phyloP scores from a whole-genome alignment of 2,329 filamentous ascomycete genomes.

The Cladophialophora immunda region DNA sequence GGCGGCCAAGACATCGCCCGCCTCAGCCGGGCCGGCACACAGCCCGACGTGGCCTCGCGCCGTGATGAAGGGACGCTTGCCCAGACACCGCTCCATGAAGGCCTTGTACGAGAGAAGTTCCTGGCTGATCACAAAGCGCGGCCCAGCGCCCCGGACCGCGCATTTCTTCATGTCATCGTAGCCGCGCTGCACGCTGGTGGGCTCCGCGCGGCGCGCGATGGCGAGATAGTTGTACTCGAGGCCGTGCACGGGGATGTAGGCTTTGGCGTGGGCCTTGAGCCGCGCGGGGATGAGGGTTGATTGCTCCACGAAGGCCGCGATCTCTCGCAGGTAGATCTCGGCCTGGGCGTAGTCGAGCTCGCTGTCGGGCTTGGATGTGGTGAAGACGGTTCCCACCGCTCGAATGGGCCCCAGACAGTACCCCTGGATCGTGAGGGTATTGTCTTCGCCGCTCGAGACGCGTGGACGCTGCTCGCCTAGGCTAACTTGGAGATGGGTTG shows the following conservation, averaged over 20 bases:
- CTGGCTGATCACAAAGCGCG: background rate
- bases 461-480: no score
- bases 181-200: background rate
- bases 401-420: no score
- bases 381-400: background rate
- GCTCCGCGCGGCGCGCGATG: background rate
- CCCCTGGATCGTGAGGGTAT: no score
- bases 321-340: background rate
- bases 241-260: background rate
- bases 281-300: background rate
- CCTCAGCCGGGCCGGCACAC: background rate
- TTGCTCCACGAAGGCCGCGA: background rate
- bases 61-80: background rate
- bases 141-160: no score
- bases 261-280: background rate
- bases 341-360: background rate
- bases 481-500: no score
- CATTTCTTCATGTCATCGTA: background rate
- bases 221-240: background rate
- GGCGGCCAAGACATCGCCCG: background rate
- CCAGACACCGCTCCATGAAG: background rate
- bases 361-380: background rate
- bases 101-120: background rate
- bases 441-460: no score
- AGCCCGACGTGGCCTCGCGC: background rate